phyloP scores from a whole-genome alignment of 805 yeast species.

The Kockiozyma suomiensis region DNA sequence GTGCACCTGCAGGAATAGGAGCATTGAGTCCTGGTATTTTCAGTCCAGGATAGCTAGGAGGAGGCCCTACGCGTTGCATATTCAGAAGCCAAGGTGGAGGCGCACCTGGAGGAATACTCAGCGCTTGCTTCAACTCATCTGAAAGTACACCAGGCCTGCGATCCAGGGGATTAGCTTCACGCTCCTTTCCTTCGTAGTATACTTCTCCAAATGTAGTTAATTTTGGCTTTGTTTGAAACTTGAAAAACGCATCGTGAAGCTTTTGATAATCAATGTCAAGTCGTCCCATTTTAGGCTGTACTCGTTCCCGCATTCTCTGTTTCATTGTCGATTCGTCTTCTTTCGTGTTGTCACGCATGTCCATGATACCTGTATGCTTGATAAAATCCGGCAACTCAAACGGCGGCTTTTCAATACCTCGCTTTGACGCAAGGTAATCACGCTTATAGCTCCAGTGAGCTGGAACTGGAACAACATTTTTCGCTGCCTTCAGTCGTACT shows the following conservation, averaged over 20 bases:
- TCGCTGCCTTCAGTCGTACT: conserved; percentile 63
- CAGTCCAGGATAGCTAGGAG: conserved; percentile 76
- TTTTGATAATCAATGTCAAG: conserved; percentile 84
- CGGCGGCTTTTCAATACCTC: conserved; percentile 68
- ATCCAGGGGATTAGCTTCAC: conserved; percentile 47
- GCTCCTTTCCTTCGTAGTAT: conserved; percentile 75
- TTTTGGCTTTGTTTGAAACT: conserved; percentile 72
- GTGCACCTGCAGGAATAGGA: conserved; percentile 45
- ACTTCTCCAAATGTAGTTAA: conserved; percentile 74
- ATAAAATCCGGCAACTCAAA: conserved; percentile 80
- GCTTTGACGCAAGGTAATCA: conserved; percentile 68
- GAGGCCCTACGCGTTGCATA: conserved; percentile 73
- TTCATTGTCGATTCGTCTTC: conserved; percentile 53
- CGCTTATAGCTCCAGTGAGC: conserved; percentile 79
- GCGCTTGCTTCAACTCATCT: conserved; percentile 61
- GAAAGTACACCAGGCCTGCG: conserved; percentile 72
- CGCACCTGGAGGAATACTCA: conserved; percentile 61
- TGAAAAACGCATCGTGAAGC: conserved; percentile 84
- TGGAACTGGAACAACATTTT: conserved; percentile 77
- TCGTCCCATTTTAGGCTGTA: conserved; percentile 85
- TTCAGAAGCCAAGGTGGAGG: conserved; percentile 80
- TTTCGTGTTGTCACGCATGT: conserved; percentile 69
- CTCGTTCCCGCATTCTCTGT: conserved; percentile 76
- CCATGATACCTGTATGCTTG: conserved; percentile 78
- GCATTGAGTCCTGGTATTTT: conserved; percentile 58